These are phyloP conservation scores for Megacollybia marginata DNA, from an alignment of 768 basidiomycete species.

Conservation along the genomic window DNA sequence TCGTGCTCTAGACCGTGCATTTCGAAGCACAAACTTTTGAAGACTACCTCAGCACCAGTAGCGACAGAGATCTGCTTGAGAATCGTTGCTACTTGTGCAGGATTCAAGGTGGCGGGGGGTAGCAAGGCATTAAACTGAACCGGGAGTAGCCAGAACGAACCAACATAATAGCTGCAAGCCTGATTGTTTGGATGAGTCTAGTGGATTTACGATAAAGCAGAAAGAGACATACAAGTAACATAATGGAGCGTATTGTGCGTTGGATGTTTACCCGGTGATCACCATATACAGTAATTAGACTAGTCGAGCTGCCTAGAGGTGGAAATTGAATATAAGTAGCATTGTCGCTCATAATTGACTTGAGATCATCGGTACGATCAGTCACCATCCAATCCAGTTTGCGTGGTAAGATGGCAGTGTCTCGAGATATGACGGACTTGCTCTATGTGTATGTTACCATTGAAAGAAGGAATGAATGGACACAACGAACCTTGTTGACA, in stretches of 20 bases:
- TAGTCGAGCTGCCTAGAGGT: constrained; percentile 85
- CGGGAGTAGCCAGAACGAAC: constrained; percentile 95
- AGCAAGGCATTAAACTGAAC: constrained; percentile 89
- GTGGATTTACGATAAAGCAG: neutral
- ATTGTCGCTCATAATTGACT: constrained; percentile 90
- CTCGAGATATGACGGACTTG: constrained; percentile 83
- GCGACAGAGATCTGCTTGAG: constrained; percentile 81
- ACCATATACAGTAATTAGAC: constrained; percentile 88
- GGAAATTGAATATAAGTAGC: constrained; percentile 95
- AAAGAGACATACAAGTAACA: constrained; percentile 72
- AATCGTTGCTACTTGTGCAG: constrained; percentile 74
- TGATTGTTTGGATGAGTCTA: constrained; percentile 20
- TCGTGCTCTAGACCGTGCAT: constrained; percentile 92
- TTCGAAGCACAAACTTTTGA: constrained; percentile 97
- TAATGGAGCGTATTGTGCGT: constrained; percentile 86
- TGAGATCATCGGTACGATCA: constrained; percentile 92
- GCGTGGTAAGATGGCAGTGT: constrained; percentile 90
- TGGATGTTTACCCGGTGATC: constrained; percentile 93
- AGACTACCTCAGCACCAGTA: constrained; percentile 90
- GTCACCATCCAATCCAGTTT: constrained; percentile 98
- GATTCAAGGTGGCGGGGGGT: constrained; percentile 74
- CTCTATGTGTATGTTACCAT: constrained; percentile 40
- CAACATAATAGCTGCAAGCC: constrained; percentile 94
- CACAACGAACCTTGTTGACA: constrained; percentile 59
- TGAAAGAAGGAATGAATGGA: neutral